These are phyloP conservation scores for Xanthoceras sorbifolium DNA, from an alignment of 345 rosid species.

Conservation along the genomic window DNA sequence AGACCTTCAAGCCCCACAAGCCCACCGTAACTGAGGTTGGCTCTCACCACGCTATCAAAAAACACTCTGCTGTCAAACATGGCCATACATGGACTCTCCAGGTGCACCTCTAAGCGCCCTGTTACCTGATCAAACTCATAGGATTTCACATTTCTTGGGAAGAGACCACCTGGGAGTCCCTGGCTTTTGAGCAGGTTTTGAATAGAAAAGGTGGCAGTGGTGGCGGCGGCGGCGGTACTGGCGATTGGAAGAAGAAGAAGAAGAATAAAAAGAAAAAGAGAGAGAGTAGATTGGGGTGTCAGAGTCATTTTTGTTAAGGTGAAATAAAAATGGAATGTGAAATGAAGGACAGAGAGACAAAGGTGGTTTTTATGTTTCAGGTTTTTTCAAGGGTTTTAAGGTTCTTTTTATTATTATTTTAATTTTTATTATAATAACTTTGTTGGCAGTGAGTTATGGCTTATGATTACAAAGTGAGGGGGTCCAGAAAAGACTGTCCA, in stretches of 20 bases:
- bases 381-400: conserved; percentile 14
- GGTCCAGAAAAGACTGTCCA: conserved; percentile 18
- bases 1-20: conserved; percentile 78
- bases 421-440: neutral
- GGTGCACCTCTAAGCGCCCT: conserved; percentile 63
- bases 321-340: neutral
- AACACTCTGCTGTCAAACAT: conserved; percentile 69
- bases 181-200: conserved; percentile 64
- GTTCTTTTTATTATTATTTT: too few species aligned
- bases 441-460: neutral
- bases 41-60: conserved; percentile 69
- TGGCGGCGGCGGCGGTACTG: conserved; percentile 35
- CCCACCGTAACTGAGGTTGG: conserved; percentile 85
- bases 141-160: conserved; percentile 65
- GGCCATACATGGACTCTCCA: conserved; percentile 73
- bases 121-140: conserved; percentile 44
- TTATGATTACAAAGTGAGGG: conserved; percentile 1
- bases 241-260: conserved; percentile 18
- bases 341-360: neutral
- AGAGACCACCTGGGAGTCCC: conserved; percentile 84
- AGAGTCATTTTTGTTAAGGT: conserved; percentile 37
- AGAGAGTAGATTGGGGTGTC: conserved; percentile 25
- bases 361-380: conserved; percentile 1
- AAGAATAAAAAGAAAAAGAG: conserved; percentile 32
- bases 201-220: conserved; percentile 47